phyloP scores from a whole-genome alignment of 805 yeast species.

The Candida silvatica region DNA sequence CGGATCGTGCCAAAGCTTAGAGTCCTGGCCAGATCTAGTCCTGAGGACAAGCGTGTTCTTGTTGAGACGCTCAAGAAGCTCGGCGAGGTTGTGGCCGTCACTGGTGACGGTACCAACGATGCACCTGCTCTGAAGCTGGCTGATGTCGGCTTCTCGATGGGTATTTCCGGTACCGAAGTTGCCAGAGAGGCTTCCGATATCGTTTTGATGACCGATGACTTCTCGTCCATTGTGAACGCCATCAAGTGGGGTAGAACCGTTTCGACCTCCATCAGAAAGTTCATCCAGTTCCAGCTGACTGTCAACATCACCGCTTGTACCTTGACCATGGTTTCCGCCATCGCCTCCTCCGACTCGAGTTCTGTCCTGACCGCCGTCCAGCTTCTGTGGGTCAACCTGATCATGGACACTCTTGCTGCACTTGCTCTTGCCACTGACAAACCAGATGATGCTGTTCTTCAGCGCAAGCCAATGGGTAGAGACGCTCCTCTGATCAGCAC shows the following conservation, averaged over 20 bases:
- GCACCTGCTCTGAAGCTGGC: constrained; percentile 96
- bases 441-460: constrained; percentile 75
- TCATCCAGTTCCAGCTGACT: constrained; percentile 92
- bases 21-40: constrained; percentile 90
- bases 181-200: constrained; percentile 98
- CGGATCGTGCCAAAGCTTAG: constrained; percentile 62
- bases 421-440: constrained; percentile 96
- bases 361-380: constrained; percentile 97
- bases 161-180: constrained; percentile 96
- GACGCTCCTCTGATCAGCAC: constrained; percentile 69
- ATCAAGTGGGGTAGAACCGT: constrained; percentile 99
- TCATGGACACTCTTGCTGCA: constrained; percentile 98
- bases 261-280: constrained; percentile 86
- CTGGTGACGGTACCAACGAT: constrained; percentile 99
- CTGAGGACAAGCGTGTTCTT: constrained; percentile 85
- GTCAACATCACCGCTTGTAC: constrained; percentile 96
- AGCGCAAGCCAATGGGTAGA: constrained; percentile 80
- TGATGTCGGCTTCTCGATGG: constrained; percentile 98
- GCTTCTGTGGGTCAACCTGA: constrained; percentile 92
- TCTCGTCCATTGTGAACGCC: constrained; percentile 90
- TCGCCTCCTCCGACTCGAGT: constrained; percentile 65
- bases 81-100: constrained; percentile 96
- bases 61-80: constrained; percentile 71
- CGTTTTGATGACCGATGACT: constrained; percentile 95
- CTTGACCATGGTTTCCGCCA: constrained; percentile 89